Conservation (phyloP, 257 asterid genomes). For the Gentiana straminea region DNA sequence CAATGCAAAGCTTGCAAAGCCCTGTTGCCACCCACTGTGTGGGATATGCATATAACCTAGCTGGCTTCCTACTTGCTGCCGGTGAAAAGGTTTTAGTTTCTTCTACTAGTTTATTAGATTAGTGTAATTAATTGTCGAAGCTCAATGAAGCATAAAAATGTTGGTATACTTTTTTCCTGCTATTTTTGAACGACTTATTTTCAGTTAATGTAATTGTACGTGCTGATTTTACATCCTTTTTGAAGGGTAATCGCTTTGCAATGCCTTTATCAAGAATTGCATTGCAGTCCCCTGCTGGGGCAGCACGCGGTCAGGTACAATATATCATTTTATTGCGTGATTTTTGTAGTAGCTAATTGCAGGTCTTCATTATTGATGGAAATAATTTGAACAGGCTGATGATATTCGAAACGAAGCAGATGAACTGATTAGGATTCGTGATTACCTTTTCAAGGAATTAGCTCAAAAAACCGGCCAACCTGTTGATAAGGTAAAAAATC, state of each 20-base stretch:
- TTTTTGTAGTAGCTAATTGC: neutral
- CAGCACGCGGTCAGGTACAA: constrained; percentile 91
- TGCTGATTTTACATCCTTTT: neutral
- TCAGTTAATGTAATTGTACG: neutral
- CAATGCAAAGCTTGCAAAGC: constrained; percentile 86
- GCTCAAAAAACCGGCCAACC: constrained; percentile 83
- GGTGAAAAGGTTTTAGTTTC: constrained; percentile 69
- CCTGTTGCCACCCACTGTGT: constrained; percentile 81
- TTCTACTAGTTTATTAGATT: constrained; percentile 2
- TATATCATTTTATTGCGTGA: constrained; percentile 1
- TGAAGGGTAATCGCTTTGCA: constrained; percentile 67
- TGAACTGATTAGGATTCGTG: constrained; percentile 73
- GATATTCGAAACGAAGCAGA: constrained; percentile 76
- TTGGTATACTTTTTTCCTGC: neutral
- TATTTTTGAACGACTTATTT: neutral
- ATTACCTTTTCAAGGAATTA: constrained; percentile 87
- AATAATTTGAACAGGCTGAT: constrained; percentile 55
- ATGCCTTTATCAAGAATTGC: constrained; percentile 74
- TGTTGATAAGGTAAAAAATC: constrained; percentile 45
- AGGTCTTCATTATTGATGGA: constrained; percentile 4
- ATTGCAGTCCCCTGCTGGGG: constrained; percentile 83
- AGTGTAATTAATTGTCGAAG: neutral
- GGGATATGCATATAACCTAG: constrained; percentile 66
- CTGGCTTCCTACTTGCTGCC: constrained; percentile 85
- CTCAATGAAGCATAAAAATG: neutral